Percentiles rank a stretch among this genome's conserved stretches.
Evolutionary conservation across 306 rosid species (phyloP).

Genomic region (Phaseolus lunatus): DNA sequence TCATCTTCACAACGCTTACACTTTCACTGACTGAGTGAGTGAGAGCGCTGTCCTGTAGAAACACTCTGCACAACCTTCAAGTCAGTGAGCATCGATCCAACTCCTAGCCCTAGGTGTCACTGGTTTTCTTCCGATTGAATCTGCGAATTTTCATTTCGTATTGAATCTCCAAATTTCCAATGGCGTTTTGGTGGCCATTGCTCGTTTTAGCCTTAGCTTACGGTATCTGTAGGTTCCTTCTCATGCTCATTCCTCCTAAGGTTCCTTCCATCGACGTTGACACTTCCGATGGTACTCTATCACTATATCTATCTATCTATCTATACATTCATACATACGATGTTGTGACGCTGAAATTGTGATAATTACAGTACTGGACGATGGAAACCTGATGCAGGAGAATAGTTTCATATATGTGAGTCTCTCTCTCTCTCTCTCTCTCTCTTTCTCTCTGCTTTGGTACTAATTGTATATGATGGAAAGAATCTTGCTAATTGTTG

Average conservation of each 20-base stretch:
- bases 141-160: neutral
- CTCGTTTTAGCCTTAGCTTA: constrained; percentile 76
- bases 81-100: neutral
- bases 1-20: constrained; percentile 17
- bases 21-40: constrained; percentile 19
- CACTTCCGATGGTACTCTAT: constrained; percentile 72
- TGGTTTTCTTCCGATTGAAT: neutral
- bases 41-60: neutral
- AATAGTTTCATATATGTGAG: constrained; percentile 84
- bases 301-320: neutral
- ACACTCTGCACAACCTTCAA: constrained; percentile 12
- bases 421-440: neutral
- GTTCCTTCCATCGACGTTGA: constrained; percentile 91
- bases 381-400: constrained; percentile 79
- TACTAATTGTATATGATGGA: neutral
- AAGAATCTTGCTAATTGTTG: neutral
- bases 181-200: constrained; percentile 90
- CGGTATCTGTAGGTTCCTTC: constrained; percentile 74
- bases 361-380: constrained; percentile 75
- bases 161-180: constrained; percentile 44
- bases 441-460: neutral
- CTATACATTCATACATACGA: neutral
- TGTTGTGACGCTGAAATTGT: constrained; percentile 32
- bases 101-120: constrained; percentile 31
- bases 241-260: constrained; percentile 83